These are phyloP conservation scores for Candida gorgasii DNA, from an alignment of 805 yeast genomes.

Conservation along the genomic window DNA sequence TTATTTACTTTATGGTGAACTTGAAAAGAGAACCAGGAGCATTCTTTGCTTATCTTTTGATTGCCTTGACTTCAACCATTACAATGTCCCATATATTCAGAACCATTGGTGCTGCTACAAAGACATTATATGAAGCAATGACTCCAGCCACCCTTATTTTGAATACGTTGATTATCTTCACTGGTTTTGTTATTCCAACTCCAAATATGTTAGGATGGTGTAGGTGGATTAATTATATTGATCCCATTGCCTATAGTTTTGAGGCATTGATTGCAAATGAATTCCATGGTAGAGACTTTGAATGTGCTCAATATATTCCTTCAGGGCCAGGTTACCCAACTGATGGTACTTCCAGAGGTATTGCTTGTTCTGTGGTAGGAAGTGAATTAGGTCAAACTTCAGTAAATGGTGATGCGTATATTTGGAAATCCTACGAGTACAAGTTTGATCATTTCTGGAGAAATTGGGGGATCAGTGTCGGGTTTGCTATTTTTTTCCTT, in stretches of 20 bases:
- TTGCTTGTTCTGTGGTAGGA: conserved; percentile 64
- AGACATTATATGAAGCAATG: conserved; percentile 45
- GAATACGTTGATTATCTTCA: conserved; percentile 57
- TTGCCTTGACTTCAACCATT: conserved; percentile 33
- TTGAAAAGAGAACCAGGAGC: conserved; percentile 38
- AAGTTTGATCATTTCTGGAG: conserved; percentile 70
- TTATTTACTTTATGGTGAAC: conserved; percentile 52
- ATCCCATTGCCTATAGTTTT: conserved; percentile 44
- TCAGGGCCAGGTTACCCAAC: conserved; percentile 53
- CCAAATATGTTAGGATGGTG: conserved; percentile 66
- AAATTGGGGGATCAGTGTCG: conserved; percentile 68
- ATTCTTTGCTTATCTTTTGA: conserved; percentile 39
- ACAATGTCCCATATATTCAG: conserved; percentile 46
- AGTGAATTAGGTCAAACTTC: conserved; percentile 51
- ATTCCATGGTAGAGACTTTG: conserved; percentile 56
- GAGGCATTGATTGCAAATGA: conserved; percentile 69
- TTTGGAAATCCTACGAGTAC: conserved; percentile 51
- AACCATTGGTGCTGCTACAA: conserved; percentile 45
- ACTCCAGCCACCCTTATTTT: conserved; percentile 48
- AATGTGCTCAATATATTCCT: conserved; percentile 59
- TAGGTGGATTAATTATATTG: conserved; percentile 47
- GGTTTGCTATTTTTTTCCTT: conserved; percentile 47
- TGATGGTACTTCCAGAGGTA: conserved; percentile 22
- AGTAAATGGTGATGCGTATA: conserved; percentile 63
- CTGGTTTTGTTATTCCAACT: conserved; percentile 49